Percentiles rank a stretch among this genome's conserved stretches.
Evolutionary conservation across 164 flowering plant genomes (phyloP).

Genomic region (Vitis labrusca): DNA sequence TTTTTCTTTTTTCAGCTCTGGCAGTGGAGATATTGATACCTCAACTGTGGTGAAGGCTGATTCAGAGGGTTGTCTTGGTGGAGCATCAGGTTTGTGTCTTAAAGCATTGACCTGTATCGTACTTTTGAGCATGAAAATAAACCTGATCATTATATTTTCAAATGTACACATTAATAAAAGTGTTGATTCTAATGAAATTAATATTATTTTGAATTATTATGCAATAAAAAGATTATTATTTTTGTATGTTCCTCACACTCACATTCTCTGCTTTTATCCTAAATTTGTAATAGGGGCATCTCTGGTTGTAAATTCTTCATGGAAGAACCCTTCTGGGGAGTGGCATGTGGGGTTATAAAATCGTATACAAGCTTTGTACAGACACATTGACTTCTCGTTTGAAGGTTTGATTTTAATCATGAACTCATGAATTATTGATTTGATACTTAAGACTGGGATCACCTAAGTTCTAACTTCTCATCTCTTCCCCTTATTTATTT

Average conservation of each 20-base stretch:
- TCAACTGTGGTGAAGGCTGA: slow-evolving; percentile 85
- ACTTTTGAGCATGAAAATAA: neutral
- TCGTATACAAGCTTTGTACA: slow-evolving; percentile 87
- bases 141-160: too few species aligned
- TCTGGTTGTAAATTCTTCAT: slow-evolving; percentile 64
- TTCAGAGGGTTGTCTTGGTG: slow-evolving; percentile 67
- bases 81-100: slow-evolving; percentile 72
- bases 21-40: slow-evolving; percentile 96
- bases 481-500: slow-evolving; percentile 2
- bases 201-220: too few species aligned
- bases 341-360: slow-evolving; percentile 91
- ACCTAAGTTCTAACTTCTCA: neutral
- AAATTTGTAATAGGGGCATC: slow-evolving; percentile 46
- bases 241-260: neutral
- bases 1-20: slow-evolving; percentile 52
- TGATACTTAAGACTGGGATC: neutral
- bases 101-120: neutral
- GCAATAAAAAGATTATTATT: too few species aligned
- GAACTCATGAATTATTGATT: neutral
- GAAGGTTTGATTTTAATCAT: slow-evolving; percentile 46
- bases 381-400: slow-evolving; percentile 72
- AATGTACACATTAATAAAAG: too few species aligned
- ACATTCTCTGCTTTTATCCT: neutral
- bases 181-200: too few species aligned
- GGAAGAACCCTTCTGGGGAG: slow-evolving; percentile 93